Conservation (phyloP, 75 land plant species). For the Larix kaempferi region DNA sequence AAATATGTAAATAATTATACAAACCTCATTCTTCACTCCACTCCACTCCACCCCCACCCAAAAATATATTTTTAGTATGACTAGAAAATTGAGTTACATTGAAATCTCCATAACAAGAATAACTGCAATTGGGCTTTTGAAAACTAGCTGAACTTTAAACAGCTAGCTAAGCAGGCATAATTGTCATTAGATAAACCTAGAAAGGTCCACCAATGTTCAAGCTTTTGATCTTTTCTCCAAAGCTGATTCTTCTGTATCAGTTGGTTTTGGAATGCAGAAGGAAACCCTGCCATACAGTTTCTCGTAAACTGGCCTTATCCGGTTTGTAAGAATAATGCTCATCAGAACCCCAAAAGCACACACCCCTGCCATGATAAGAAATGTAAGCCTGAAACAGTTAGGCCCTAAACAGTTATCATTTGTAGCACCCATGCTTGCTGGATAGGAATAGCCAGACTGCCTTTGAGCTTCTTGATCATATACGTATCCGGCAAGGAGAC, state of each 20-base stretch:
- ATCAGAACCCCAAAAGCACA: conserved; percentile 26
- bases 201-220: background rate
- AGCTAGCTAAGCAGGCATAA: too few relatives aligned
- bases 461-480: conserved; percentile 33
- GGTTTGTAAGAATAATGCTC: conserved; percentile 18
- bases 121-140: too few relatives aligned
- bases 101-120: too few relatives aligned
- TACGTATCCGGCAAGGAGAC: conserved; percentile 37
- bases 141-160: too few relatives aligned
- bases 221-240: background rate
- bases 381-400: conserved; percentile 39
- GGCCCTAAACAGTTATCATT: conserved; percentile 16
- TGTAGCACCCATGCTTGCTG: too few relatives aligned
- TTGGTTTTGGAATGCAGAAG: background rate
- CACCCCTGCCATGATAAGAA: conserved; percentile 32
- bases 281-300: conserved; percentile 12
- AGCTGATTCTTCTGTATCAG: background rate
- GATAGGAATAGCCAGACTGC: background rate
- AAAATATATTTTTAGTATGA: too few relatives aligned
- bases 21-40: too few relatives aligned
- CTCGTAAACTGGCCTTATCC: conserved; percentile 28
- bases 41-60: too few relatives aligned
- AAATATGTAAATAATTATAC: too few relatives aligned
- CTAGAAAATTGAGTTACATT: too few relatives aligned
- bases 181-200: background rate